Base-by-base conservation (phyloP, 139 green algal genomes). In the Chlamydomonas schloesseri region DNA sequence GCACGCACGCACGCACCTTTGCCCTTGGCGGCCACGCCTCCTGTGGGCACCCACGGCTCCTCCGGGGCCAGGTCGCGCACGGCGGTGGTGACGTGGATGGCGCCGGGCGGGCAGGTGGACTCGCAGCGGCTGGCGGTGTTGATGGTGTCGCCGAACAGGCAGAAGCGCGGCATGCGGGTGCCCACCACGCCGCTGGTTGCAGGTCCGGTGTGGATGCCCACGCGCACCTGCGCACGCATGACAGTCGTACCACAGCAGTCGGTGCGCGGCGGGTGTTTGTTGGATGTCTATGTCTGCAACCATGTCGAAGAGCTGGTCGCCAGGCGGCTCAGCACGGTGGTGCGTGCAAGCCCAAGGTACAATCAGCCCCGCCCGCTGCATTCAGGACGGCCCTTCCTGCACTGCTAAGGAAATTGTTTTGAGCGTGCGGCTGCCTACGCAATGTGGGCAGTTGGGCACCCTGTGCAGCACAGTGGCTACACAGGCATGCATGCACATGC, bases 41-140 rank as follows among this genome's bases (percentile, higher is more conserved):
- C 87, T 1, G 87, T 90, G 50, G 87, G 50, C 37, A 58, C 57
- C 87, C 87, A 90, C 8, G 72, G 31, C 68, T 87, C 77, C 37
- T 80, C 53, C 28, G 73, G 82, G 20, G 65, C 67, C n/a, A 76
- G 67, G 11, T 85, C 67, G 2, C 67, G 65, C 24, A 85, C 79
- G 3, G 65, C 47, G 13, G 65, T 57, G 65, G 79, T 77, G 64
- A 36, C 79, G 67, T 85, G 79, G n/a, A 85, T 85, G 79, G 79
- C 65, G 46, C 46, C 13, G 31, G 79, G 31, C 11, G 73, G 47
- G 68, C 79, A 85, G 47, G 79, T 85, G 67, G 47, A 70, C 50
- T 85, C 79, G 46, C 65, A 77, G 65, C 79, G 79, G 65, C 62
- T 75, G 42, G 90, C 87, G 36, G 84, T 90, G 81, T 93, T 93